Base-by-base conservation (phyloP, 352 stramenopile genomes). In the Phytophthora vignae region DNA sequence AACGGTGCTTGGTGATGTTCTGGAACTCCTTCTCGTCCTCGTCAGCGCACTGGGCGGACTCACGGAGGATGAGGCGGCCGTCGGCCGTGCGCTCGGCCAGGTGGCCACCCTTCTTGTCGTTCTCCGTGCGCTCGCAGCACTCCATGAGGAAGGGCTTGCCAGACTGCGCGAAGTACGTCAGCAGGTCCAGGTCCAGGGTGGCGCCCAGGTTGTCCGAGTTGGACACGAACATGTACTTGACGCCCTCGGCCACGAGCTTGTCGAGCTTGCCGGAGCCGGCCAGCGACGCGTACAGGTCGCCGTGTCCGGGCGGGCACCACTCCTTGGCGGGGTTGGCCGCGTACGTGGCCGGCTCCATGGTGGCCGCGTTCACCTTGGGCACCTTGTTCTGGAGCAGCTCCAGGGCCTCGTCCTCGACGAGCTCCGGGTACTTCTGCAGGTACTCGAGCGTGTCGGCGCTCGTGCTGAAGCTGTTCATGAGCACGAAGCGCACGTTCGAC, bases 371-470 rank as follows among this genome's bases (percentile, higher is more conserved):
- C 22, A 99, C 80, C 82, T 99, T 99, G 36, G 96, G 96, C 49
- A 99, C 97, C 87, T 99, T 99, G 84, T 99, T 99, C 85, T 99
- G 97, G 57, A 99, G 74, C 71, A 99, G 95, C 88, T 99, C 97
- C 19, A 99, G 84, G 66, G 97, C 96, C 46, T 98, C 89, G 74
- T 99, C 97, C 44, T 93, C 91, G 19, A 96, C 86, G 42, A 99
- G 81, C 76, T 96, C 90, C 3, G 90, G 88, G 78, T 96, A 96
- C 85, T 96, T 96, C 55, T 90, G 73, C 57, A 96, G 74, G 72
- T 95, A 96, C 68, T 96, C 90, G 25, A 96, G 78, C 42, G 90
- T 96, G 72, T 96, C 90, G 17, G 84, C 73, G 63, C 85, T 94
- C 31, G 90, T 96, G 80, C 88, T 95, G 73, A 96, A 96, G 61